Evolutionary conservation across 2,329 filamentous ascomycete genomes (phyloP).

Genomic region (Paecilomyces variotii): DNA sequence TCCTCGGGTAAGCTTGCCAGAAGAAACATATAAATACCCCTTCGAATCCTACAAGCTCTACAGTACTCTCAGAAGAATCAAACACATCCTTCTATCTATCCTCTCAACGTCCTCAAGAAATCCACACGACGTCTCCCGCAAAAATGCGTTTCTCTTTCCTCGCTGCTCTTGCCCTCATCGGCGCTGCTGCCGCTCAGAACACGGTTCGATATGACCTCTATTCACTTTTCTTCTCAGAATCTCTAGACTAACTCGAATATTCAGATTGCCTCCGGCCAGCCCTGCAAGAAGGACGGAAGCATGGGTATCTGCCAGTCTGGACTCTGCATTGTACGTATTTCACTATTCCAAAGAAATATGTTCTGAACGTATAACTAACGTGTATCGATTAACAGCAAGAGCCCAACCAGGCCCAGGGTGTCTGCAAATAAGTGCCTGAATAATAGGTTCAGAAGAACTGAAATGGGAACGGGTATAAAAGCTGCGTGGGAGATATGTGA

Average conservation of each 20-base stretch:
- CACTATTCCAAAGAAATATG: background rate
- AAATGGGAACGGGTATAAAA: background rate
- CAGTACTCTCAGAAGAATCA: background rate
- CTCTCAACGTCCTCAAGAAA: too few relatives aligned
- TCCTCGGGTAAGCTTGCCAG: background rate
- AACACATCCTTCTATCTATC: background rate
- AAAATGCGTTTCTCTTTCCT: background rate
- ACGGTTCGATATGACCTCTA: background rate
- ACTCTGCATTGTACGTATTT: conserved; percentile 1
- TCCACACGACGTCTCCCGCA: background rate
- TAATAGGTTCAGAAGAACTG: background rate
- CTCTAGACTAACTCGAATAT: background rate
- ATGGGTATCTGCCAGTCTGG: conserved; percentile 6
- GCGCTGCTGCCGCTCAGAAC: background rate
- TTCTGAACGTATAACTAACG: background rate
- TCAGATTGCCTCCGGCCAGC: conserved; percentile 1
- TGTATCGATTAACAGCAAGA: background rate
- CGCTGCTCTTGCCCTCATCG: background rate
- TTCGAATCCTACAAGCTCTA: background rate
- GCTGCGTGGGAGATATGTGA: background rate
- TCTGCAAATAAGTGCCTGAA: background rate
- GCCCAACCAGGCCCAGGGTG: background rate
- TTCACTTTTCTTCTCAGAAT: background rate
- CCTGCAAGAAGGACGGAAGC: conserved; percentile 7
- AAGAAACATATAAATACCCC: background rate